A percentile compares a stretch with the other conserved stretches of the same genome.
phyloP scores from a whole-genome alignment of 108 stramenopile species.

The Tribonema minus region DNA sequence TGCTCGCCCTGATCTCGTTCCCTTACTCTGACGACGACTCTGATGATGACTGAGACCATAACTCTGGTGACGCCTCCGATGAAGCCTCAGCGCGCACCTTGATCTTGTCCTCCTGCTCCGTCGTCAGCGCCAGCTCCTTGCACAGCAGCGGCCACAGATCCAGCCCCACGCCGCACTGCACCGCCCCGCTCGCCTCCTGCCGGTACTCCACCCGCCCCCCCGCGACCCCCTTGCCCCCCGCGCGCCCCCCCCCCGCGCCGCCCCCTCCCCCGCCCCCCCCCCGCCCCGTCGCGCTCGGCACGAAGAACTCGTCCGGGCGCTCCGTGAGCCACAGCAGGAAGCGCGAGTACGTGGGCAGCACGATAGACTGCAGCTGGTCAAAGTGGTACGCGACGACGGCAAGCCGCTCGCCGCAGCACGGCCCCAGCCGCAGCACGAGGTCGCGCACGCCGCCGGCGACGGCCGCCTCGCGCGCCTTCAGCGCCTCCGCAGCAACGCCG shows the following conservation, averaged over 20 bases:
- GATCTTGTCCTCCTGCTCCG: slow-evolving; percentile 83
- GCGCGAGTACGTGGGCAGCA: slow-evolving; percentile 64
- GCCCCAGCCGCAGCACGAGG: slow-evolving; percentile 5
- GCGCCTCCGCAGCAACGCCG: not conserved
- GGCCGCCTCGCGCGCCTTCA: slow-evolving; percentile 9
- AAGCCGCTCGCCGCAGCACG: slow-evolving; percentile 39
- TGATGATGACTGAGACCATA: no score
- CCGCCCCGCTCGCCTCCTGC: not conserved
- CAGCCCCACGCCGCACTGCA: not conserved
- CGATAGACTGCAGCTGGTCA: slow-evolving; percentile 69
- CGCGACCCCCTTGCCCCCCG: not conserved
- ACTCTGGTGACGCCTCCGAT: not conserved
- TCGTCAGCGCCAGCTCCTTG: slow-evolving; percentile 78
- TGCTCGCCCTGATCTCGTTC: not conserved
- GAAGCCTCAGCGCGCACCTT: not conserved
- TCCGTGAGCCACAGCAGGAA: slow-evolving; percentile 79
- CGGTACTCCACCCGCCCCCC: not conserved
- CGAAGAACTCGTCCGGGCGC: no score
- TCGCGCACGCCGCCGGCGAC: slow-evolving; percentile 1
- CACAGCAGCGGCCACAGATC: slow-evolving; percentile 86
- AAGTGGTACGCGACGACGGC: slow-evolving; percentile 64
- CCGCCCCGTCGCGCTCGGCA: no score
- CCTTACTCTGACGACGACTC: not conserved
- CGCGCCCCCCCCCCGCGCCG: no score
- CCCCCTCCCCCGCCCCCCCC: no score